Base-by-base conservation (phyloP, 441 rosid genomes). In the Pelargonium citronellum region DNA sequence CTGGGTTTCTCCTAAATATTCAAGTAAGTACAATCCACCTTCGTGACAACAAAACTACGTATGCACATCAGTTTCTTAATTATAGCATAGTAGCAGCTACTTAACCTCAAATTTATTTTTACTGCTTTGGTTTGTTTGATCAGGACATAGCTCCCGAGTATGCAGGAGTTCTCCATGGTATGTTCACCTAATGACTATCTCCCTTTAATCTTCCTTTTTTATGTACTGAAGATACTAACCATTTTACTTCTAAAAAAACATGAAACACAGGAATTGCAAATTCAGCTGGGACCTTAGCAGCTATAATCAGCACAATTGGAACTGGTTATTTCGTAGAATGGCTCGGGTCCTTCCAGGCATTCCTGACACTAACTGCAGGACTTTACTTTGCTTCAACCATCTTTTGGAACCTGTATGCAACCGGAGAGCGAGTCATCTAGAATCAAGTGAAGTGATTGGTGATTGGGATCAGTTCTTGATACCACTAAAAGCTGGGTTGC, bases 1-100 rank as follows among this genome's bases (percentile, higher is more conserved):
- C 97, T 3, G 97, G 99, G 15, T 95, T 89, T 80, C 97, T 92
- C 72, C 95, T 95, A 71, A 95, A 91, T 73, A 90, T 91, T 77
- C 97, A 91, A 74, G 98, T 88, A 85, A 69, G 91, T 79, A 72
- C 39, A 34, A 34, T 34, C 39, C 39, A 34, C 39, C 39, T 7
- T 34, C 39, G 3, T 20, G 5, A 7, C 10, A 8, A 7, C 19
- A 12, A 17, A 60, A 60, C 34, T 7, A 34, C 1, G 0, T 34
- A 22, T 22, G 62, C 24, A 17, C 9, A 22, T 17, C n/a, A 22
- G 65, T 17, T 12, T 9, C 11, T 12, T 20, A n/a, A n/a, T n/a
- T n/a, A 2, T 34, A 44, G 53, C 7, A 1, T 49, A 1, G 16
- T 9, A 44, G 39, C 30, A 10, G 67, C 16, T 17, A 6, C 43